Base-by-base conservation (phyloP, 495 filamentous ascomycete species). In the Penicillium taxi region DNA sequence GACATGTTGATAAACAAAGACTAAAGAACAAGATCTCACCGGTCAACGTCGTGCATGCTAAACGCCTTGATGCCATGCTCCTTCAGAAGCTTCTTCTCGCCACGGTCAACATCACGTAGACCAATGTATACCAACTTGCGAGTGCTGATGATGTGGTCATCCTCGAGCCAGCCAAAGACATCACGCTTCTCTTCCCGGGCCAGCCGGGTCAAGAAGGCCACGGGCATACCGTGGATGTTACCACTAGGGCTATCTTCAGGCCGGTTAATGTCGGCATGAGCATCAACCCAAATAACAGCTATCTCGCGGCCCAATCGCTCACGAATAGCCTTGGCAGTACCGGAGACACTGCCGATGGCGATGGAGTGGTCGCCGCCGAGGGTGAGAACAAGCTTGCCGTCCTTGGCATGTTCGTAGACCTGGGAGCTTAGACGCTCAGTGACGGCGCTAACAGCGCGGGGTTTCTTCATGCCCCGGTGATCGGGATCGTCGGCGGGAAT, bases 141-240 rank as follows among this genome's bases (percentile, higher is more conserved):
- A 31, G 81, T 57, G 56, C 74, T 90, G 34, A 86, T 57, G 29
- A 50, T 60, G 36, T 79, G 70, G 26, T 81, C 70, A 9, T 79
- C 68, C 52, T 78, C 58, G 33, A 96, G 50, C 91, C 93, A 96
- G 32, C 88, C 90, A 58, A 96, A 96, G 35, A 82, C 70, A 40
- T 85, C 80, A 35, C 77, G 65, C 27, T 58, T 51, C 11, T 84
- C 77, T 50, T 86, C 84, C 46, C 65, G 73, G 17, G 88, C 81
- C 33, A 96, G 64, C 12, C 90, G 83, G 0, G 87, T 88, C 46
- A 96, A 58, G 61, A 95, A 99, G 2, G 84, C 80, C 37, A 96
- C 86, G 6, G 91, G 93, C 91, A 99, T 99, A 26, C 91, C 91
- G 63, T 99, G 91, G 45, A 99, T 84, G 56, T 96, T 96, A 1